Conservation (phyloP, 2,329 filamentous ascomycete genomes). For the Phaeosphaeria sp. region DNA sequence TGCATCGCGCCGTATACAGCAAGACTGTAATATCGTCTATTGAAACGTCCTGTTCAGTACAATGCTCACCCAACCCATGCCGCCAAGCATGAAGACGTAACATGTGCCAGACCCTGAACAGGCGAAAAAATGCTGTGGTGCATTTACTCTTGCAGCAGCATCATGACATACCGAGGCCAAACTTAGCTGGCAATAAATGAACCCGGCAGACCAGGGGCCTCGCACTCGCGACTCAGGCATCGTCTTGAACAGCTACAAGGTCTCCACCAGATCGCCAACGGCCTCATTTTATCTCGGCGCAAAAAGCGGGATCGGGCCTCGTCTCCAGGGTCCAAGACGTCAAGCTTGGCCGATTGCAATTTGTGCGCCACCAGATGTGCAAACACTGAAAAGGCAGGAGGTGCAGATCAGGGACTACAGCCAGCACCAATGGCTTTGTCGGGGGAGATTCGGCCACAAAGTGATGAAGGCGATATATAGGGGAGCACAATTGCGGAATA, state of each 20-base stretch:
- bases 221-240: neutral
- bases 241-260: conserved; percentile 15
- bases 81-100: neutral
- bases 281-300: conserved; percentile 12
- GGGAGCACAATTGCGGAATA: neutral
- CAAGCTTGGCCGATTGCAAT: conserved; percentile 5
- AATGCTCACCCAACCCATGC: neutral
- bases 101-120: neutral
- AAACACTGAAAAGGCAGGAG: neutral
- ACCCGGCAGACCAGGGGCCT: too few species aligned
- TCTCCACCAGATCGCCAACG: conserved; percentile 2
- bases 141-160: neutral
- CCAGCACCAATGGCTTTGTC: neutral
- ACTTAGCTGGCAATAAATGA: too few species aligned
- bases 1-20: neutral
- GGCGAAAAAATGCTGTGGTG: neutral
- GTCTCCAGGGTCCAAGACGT: neutral
- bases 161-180: neutral
- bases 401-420: neutral
- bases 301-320: conserved; percentile 3
- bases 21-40: neutral
- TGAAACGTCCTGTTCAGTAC: neutral
- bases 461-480: neutral
- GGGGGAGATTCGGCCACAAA: neutral
- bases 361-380: neutral